These are phyloP conservation scores for Gliomastix tumulicola DNA, from an alignment of 2,329 filamentous ascomycete species.

Conservation along the genomic window DNA sequence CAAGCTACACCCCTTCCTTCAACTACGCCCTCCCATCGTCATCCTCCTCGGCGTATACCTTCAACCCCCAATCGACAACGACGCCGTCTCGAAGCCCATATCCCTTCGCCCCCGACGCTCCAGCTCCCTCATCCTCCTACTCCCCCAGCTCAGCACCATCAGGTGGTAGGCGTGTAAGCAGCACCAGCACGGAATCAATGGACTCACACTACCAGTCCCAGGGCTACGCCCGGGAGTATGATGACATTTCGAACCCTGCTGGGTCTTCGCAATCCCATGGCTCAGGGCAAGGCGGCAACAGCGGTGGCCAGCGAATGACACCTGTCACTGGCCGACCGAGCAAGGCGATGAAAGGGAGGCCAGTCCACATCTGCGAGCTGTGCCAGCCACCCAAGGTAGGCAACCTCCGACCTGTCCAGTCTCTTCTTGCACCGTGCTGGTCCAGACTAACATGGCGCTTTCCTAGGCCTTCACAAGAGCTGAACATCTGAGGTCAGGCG, in stretches of 20 bases:
- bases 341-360: conserved; percentile 52
- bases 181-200: conserved; percentile 42
- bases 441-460: background rate
- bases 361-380: conserved; percentile 46
- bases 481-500: conserved; percentile 51
- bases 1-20: conserved; percentile 10
- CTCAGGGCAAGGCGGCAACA: too few relatives aligned
- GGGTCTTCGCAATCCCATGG: too few relatives aligned
- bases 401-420: background rate
- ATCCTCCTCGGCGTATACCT: conserved; percentile 15
- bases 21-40: conserved; percentile 3
- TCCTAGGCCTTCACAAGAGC: conserved; percentile 53
- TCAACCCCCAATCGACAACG: conserved; percentile 20
- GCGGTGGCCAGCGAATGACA: too few relatives aligned
- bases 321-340: conserved; percentile 51
- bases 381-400: conserved; percentile 45
- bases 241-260: too few relatives aligned
- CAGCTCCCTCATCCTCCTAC: conserved; percentile 7
- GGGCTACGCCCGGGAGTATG: conserved; percentile 12
- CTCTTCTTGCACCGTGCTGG: too few relatives aligned
- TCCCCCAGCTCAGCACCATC: conserved; percentile 11
- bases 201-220: conserved; percentile 24
- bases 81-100: conserved; percentile 16
- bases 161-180: conserved; percentile 32
- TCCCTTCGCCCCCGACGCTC: conserved; percentile 3